These are phyloP conservation scores for Gracilaria gracilis DNA, from an alignment of 23 red algal species.

Conservation along the genomic window DNA sequence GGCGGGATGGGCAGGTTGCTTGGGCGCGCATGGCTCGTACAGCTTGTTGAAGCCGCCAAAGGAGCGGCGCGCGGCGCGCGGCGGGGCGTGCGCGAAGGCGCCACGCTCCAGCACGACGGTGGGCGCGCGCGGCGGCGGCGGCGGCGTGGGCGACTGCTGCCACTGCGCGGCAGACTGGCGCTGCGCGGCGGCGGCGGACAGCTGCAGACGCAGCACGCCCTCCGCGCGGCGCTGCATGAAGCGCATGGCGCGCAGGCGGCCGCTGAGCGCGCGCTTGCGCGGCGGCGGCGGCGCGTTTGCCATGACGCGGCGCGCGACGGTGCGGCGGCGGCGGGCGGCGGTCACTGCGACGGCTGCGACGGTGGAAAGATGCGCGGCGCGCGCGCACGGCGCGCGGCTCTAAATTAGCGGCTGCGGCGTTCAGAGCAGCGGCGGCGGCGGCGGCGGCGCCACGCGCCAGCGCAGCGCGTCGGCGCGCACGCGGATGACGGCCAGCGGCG, in stretches of 20 bases:
- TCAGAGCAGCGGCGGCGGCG: neutral
- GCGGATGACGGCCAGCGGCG: neutral
- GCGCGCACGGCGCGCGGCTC: neutral
- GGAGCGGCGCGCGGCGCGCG: constrained; percentile 30
- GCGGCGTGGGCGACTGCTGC: neutral
- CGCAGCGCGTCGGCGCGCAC: neutral
- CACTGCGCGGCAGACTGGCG: constrained; percentile 36
- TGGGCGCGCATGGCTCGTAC: neutral
- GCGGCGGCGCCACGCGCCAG: constrained; percentile 11
- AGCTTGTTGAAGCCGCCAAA: constrained; percentile 59
- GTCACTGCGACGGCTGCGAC: neutral
- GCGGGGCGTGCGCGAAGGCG: neutral
- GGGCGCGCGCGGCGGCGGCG: neutral
- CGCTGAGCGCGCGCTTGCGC: constrained; percentile 37
- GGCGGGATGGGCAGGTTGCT: neutral
- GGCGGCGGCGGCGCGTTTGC: neutral
- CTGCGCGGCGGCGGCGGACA: constrained; percentile 12
- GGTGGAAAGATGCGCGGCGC: constrained; percentile 29
- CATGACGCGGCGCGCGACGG: neutral
- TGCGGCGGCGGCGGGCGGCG: neutral
- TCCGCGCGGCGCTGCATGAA: constrained; percentile 68
- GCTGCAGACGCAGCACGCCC: constrained; percentile 16
- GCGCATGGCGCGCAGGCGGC: constrained; percentile 58
- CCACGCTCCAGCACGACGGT: constrained; percentile 43
- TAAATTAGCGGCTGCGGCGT: neutral